Conservation (phyloP, 1,139 yeast species). For the Magnusiomyces paraingens region DNA sequence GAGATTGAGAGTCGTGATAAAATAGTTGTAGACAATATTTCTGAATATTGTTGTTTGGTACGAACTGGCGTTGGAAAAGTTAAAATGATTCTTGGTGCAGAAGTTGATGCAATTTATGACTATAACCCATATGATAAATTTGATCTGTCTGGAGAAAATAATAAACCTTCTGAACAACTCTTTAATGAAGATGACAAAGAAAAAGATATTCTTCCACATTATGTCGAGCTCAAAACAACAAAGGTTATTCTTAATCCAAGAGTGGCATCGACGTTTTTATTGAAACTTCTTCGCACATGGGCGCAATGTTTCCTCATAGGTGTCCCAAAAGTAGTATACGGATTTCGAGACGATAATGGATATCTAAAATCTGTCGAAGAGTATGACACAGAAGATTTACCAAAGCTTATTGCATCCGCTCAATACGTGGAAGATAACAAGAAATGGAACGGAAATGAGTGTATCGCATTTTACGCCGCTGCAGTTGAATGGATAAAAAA, state of each 20-base stretch:
- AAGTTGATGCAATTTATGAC: constrained; percentile 85
- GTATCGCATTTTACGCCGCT: constrained; percentile 81
- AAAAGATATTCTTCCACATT: constrained; percentile 53
- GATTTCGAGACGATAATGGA: constrained; percentile 73
- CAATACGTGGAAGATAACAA: constrained; percentile 28
- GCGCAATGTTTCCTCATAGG: constrained; percentile 90
- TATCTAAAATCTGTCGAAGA: constrained; percentile 63
- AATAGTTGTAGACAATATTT: constrained; percentile 55
- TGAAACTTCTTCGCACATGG: constrained; percentile 76
- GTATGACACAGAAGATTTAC: constrained; percentile 71
- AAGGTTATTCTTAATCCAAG: constrained; percentile 46
- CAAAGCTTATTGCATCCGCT: constrained; percentile 44
- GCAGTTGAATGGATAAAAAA: constrained; percentile 68
- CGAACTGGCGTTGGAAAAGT: constrained; percentile 76
- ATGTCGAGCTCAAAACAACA: constrained; percentile 78
- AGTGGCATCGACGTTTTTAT: constrained; percentile 46
- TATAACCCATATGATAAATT: constrained; percentile 48
- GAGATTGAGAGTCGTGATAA: constrained; percentile 60
- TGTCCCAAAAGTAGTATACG: constrained; percentile 68
- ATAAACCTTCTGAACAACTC: constrained; percentile 24
- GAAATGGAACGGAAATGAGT: constrained; percentile 62
- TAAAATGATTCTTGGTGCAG: constrained; percentile 73
- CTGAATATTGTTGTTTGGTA: constrained; percentile 72
- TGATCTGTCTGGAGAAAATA: constrained; percentile 1
- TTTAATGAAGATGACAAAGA: constrained; percentile 10